Evolutionary conservation across 2,329 filamentous ascomycete species (phyloP).

Genomic region (Zymoseptoria crescenta): DNA sequence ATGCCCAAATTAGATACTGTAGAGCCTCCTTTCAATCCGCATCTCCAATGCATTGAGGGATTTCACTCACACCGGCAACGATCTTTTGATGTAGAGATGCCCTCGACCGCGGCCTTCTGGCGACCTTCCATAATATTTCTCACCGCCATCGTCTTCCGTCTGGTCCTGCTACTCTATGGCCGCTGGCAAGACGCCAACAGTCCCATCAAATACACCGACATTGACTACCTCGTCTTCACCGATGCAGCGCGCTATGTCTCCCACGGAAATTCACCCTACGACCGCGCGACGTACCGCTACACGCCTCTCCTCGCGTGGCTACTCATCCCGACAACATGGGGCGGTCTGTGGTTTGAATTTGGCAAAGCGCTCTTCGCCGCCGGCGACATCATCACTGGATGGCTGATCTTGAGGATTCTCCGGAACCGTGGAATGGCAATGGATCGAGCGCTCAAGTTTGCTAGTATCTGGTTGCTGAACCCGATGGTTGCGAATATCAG

Average conservation of each 20-base stretch:
- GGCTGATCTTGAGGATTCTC: conserved; percentile 58
- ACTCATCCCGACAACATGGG: conserved; percentile 68
- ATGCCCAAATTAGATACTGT: neutral
- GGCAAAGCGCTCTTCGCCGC: conserved; percentile 82
- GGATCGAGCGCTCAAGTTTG: conserved; percentile 61
- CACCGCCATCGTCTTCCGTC: conserved; percentile 54
- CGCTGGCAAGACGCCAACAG: conserved; percentile 88
- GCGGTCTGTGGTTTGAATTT: conserved; percentile 62
- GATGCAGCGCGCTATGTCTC: conserved; percentile 77
- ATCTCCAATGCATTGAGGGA: neutral
- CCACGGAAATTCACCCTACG: conserved; percentile 66
- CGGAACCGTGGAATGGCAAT: conserved; percentile 37
- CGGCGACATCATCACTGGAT: conserved; percentile 78
- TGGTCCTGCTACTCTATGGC: conserved; percentile 73
- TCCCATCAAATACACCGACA: conserved; percentile 94
- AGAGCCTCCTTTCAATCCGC: neutral
- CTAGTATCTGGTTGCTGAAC: conserved; percentile 87
- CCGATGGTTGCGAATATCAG: conserved; percentile 98
- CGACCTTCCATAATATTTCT: conserved; percentile 34
- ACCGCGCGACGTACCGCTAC: conserved; percentile 90
- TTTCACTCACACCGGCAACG: neutral
- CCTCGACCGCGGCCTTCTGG: conserved; percentile 10
- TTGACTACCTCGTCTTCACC: conserved; percentile 97
- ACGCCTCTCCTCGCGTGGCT: conserved; percentile 91
- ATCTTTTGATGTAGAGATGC: neutral